These are phyloP conservation scores for Tricholoma sp. DNA, from an alignment of 768 basidiomycete species.

Conservation along the genomic window DNA sequence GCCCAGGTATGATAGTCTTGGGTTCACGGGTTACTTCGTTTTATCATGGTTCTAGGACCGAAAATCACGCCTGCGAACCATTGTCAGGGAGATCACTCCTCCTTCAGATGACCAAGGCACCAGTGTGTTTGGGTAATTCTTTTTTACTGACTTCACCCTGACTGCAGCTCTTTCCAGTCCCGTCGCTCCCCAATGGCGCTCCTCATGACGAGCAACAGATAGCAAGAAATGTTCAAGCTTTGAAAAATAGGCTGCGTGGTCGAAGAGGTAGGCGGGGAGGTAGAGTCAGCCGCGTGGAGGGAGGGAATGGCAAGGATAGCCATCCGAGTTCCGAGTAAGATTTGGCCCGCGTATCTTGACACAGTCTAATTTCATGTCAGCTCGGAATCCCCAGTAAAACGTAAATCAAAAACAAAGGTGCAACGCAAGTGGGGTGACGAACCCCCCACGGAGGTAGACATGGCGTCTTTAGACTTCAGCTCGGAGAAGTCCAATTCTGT, in stretches of 20 bases:
- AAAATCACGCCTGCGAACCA: conserved; percentile 53
- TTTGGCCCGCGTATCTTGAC: neutral
- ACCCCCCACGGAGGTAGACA: conserved; percentile 75
- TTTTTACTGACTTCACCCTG: conserved; percentile 1
- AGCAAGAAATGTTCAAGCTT: conserved; percentile 83
- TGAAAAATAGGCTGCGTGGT: conserved; percentile 81
- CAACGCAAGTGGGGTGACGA: conserved; percentile 93
- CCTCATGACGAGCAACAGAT: conserved; percentile 85
- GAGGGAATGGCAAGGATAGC: conserved; percentile 56
- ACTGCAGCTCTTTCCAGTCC: conserved; percentile 27
- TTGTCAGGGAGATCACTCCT: conserved; percentile 38
- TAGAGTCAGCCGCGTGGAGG: conserved; percentile 42
- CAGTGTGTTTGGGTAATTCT: conserved; percentile 29
- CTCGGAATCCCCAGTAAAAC: conserved; percentile 58
- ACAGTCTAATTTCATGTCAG: conserved; percentile 22
- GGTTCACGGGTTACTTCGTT: conserved; percentile 1
- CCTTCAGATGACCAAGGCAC: conserved; percentile 60
- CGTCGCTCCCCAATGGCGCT: conserved; percentile 42
- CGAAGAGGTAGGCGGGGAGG: conserved; percentile 59
- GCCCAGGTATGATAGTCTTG: conserved; percentile 43
- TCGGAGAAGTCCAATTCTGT: conserved; percentile 43
- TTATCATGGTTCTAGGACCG: conserved; percentile 49
- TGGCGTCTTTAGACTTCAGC: conserved; percentile 92
- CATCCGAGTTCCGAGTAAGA: conserved; percentile 67
- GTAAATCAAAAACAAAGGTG: conserved; percentile 54